phyloP scores from a whole-genome alignment of 192 early-diverging fungal genomes.

The Polychytrium aggregatum region DNA sequence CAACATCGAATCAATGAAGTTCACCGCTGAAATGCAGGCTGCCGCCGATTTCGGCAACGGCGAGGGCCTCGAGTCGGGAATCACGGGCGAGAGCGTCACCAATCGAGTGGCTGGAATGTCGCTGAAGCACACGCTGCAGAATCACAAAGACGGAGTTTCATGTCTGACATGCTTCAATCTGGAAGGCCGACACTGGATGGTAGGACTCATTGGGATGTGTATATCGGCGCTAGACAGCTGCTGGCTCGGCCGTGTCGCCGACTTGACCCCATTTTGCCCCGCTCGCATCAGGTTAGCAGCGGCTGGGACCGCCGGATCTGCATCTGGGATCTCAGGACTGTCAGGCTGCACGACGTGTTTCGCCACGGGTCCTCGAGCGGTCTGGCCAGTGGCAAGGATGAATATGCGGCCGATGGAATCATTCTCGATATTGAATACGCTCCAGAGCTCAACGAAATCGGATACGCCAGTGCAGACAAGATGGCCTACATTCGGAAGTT shows the following conservation, averaged over 20 bases:
- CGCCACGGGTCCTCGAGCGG: slow-evolving; percentile 8
- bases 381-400: slow-evolving; percentile 26
- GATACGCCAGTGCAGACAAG: slow-evolving; percentile 39
- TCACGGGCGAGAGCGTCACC: slow-evolving; percentile 25
- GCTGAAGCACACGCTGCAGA: slow-evolving; percentile 31
- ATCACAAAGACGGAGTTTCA: slow-evolving; percentile 41
- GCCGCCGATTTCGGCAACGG: slow-evolving; percentile 11
- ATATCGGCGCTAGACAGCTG: no score
- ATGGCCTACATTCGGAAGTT: slow-evolving; percentile 39
- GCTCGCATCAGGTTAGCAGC: slow-evolving; percentile 20
- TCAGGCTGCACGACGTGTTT: slow-evolving; percentile 33
- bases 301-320: slow-evolving; percentile 48
- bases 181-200: slow-evolving; percentile 39
- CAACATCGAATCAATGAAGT: slow-evolving; percentile 40
- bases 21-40: slow-evolving; percentile 13
- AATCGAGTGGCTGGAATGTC: slow-evolving; percentile 46
- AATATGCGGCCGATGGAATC: slow-evolving; percentile 47
- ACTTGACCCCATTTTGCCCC: no score
- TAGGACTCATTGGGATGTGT: slow-evolving; percentile 7
- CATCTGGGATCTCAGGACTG: slow-evolving; percentile 32
- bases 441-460: slow-evolving; percentile 41
- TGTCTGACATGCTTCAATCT: slow-evolving; percentile 29
- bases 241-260: no score
- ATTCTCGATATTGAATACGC: slow-evolving; percentile 40
- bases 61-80: not conserved